Percentiles rank a stretch among this genome's conserved stretches.
These are phyloP conservation scores for Kwoniella sp. DNA, from an alignment of 768 basidiomycete genomes.

Conservation along the genomic window DNA sequence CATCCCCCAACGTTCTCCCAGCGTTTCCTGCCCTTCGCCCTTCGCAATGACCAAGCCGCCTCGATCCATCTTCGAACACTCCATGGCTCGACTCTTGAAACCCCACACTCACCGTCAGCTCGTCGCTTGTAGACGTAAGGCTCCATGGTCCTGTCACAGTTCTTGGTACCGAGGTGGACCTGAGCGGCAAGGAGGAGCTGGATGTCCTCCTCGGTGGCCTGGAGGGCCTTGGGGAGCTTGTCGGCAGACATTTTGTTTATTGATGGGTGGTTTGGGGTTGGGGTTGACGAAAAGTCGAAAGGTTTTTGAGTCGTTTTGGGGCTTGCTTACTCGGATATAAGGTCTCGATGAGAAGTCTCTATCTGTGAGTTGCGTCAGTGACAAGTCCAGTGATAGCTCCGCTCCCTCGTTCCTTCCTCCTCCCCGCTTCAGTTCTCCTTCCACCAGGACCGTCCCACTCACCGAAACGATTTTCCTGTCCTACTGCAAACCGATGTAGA, in stretches of 20 bases:
- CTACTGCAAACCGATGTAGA: constrained; percentile 31
- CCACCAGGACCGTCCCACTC: constrained; percentile 1
- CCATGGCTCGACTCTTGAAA: background rate
- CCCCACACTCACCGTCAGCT: constrained; percentile 68
- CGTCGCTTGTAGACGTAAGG: constrained; percentile 97
- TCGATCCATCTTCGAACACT: too few relatives aligned
- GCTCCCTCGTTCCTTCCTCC: background rate
- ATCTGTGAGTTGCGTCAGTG: background rate
- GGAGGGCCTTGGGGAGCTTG: constrained; percentile 88
- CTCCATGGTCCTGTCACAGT: constrained; percentile 99
- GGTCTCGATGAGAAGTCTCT: constrained; percentile 23
- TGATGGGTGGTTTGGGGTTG: constrained; percentile 8
- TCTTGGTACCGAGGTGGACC: constrained; percentile 96
- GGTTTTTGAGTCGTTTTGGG: constrained; percentile 14
- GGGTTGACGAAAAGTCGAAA: background rate
- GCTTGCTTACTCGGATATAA: constrained; percentile 44
- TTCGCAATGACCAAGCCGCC: too few relatives aligned
- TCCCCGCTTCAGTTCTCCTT: background rate
- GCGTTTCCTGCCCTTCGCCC: too few relatives aligned
- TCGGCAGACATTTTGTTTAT: constrained; percentile 40
- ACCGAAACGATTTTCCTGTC: constrained; percentile 18
- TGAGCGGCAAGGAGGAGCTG: constrained; percentile 90
- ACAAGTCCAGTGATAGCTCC: background rate
- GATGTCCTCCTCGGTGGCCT: constrained; percentile 96
- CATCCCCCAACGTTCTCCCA: too few relatives aligned